These are phyloP conservation scores for Albifimbria verrucaria DNA, from an alignment of 2,329 filamentous ascomycete species.

Conservation along the genomic window DNA sequence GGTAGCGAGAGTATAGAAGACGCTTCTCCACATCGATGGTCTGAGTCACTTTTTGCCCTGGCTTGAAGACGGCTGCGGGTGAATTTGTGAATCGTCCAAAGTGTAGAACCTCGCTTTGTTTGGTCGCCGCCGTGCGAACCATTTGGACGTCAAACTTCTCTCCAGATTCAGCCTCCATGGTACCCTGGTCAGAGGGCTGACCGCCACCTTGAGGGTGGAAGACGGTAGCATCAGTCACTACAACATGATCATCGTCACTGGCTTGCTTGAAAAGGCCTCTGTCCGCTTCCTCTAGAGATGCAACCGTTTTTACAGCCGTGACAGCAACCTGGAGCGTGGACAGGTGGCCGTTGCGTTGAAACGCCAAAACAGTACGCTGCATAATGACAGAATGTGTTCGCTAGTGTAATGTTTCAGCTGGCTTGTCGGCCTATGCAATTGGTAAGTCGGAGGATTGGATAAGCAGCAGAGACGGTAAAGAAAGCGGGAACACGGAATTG, in stretches of 20 bases:
- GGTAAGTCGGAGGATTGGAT: too few species aligned
- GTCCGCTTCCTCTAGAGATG: slow-evolving; percentile 47
- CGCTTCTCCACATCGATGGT: slow-evolving; percentile 59
- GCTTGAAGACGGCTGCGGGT: slow-evolving; percentile 27
- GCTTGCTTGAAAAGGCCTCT: slow-evolving; percentile 57
- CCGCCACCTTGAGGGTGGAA: slow-evolving; percentile 75
- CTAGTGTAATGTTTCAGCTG: too few species aligned
- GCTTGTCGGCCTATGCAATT: too few species aligned
- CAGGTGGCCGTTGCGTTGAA: slow-evolving; percentile 41
- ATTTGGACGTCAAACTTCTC: slow-evolving; percentile 47
- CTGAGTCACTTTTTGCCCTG: slow-evolving; percentile 49
- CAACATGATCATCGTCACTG: slow-evolving; percentile 47
- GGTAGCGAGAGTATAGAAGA: slow-evolving; percentile 61
- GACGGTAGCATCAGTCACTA: slow-evolving; percentile 63
- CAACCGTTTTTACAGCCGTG: slow-evolving; percentile 44
- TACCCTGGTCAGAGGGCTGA: slow-evolving; percentile 66
- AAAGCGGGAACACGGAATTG: too few species aligned
- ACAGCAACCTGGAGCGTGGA: slow-evolving; percentile 40
- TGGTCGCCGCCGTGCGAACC: slow-evolving; percentile 52
- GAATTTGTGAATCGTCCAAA: slow-evolving; percentile 52
- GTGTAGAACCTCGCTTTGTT: slow-evolving; percentile 59
- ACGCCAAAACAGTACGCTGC: slow-evolving; percentile 37
- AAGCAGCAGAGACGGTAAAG: too few species aligned
- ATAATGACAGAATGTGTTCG: too few species aligned
- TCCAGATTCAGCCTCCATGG: slow-evolving; percentile 37